Evolutionary conservation across 2,329 filamentous ascomycete genomes (phyloP), one percentile per base, ranked within the genome.

Genomic region (Tolypocladium ovalisporum): DNA sequence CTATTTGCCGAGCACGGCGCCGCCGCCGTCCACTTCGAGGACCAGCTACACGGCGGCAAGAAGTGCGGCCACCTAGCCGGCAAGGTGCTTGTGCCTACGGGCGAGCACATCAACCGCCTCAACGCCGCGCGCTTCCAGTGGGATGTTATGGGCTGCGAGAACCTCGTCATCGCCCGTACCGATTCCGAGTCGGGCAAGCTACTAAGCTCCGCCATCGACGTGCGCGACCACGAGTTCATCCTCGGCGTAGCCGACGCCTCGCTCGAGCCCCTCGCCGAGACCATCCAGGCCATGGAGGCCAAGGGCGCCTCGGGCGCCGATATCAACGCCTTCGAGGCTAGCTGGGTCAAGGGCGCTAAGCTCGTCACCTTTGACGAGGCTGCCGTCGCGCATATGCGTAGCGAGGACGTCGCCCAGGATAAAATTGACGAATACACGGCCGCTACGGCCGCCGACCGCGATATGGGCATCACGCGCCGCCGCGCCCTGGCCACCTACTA

Each of bases 81-180:
- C 64, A 99, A 97, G 72, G 94, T 97, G 1, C 79, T 99, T 10
- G 94, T 97, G 3, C 93, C 94, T 0, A 85, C 92, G 0, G 89
- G 91, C 60, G 94, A 97, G 71, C 94, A 99, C 76, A 96, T 97
- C 78, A 97, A 96, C 76, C 87, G 94, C 34, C 84, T 99, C 5
- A 86, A 91, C 24, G 92, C 94, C 1, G 86, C 93, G 3, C 86
- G 94, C 59, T 97, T 96, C 76, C 94, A 99, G 69, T 99, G 93
- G 93, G 94, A 99, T 67, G 80, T 97, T 65, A 97, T 99, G 93
- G 94, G 93, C 52, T 86, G 84, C 55, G 94, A 99, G 76, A 97
- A 96, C 71, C 80, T 97, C 4, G 85, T 97, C 47, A 94, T 99
- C 68, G 94, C 94, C 3, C 86, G 94, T 58, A 97, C 94, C 1